Base-by-base conservation (phyloP, 2,329 filamentous ascomycete genomes). In the Pseudonectria foliicola region DNA sequence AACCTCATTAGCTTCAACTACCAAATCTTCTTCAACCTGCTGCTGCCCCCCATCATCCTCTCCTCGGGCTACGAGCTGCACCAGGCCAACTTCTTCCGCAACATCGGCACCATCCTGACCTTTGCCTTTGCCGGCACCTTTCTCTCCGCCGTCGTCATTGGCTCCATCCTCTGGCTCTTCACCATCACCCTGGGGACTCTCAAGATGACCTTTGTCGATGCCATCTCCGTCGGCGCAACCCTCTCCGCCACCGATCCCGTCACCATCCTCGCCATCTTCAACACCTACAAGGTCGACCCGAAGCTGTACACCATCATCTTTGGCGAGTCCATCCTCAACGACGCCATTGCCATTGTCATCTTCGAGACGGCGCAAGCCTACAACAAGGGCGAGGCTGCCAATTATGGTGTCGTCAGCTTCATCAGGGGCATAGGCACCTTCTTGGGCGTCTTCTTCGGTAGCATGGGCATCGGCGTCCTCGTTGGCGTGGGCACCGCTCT, bases 241-340 rank as follows among this genome's bases (percentile, higher is more conserved):
- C 75, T 98, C 23, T 96, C 92, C 2, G 92, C 92, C 40, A 98
- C 92, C 2, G 92, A 98, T 56, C 92, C 92, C 0, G 90, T 98
- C 39, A 98, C 92, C 0, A 96, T 98, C 51, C 71, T 98, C 35
- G 92, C 92, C 58, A 98, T 98, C 50, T 98, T 98, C 75, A 96
- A 95, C 61, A 85, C 92, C 2, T 98, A 96, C 75, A 96, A 96
- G 64, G 92, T 98, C 52, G 92, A 98, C 54, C 92, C 92, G 3
- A 96, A 96, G 64, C 75, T 98, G 13, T 98, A 98, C 66, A 98
- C 92, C 21, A 81, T 98, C 59, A 98, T 98, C 48, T 98, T 98
- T 60, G 92, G 92, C 57, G 92, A 98, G 65, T 94, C 90, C 7
- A 96, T 98, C 41, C 69, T 98, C 37, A 98, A 98, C 60, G 92